phyloP scores from a whole-genome alignment of 2,329 filamentous ascomycete genomes.

The Microsporum audouinii region DNA sequence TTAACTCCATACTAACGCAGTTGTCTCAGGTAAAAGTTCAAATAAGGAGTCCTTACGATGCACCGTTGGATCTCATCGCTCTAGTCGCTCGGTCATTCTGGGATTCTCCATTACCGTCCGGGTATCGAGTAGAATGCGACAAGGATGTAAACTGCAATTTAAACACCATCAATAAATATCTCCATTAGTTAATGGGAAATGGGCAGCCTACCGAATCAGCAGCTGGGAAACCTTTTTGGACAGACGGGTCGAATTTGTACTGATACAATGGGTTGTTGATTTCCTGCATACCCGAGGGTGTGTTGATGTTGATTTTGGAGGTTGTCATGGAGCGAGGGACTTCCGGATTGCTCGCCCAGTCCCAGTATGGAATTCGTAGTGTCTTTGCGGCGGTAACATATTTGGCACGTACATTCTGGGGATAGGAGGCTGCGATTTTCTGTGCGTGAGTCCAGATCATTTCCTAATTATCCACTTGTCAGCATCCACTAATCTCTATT shows the following conservation, averaged over 20 bases:
- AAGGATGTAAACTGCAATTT: constrained; percentile 6
- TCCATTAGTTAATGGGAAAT: background rate
- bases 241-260: constrained; percentile 26
- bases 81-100: constrained; percentile 13
- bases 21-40: background rate
- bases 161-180: background rate
- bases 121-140: constrained; percentile 14
- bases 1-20: background rate
- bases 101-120: constrained; percentile 12
- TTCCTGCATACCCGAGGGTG: constrained; percentile 27
- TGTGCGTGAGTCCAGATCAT: constrained; percentile 30
- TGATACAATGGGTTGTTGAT: constrained; percentile 39
- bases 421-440: constrained; percentile 30
- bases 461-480: constrained; percentile 20
- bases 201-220: constrained; percentile 11
- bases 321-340: constrained; percentile 29
- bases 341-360: constrained; percentile 33
- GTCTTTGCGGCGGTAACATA: constrained; percentile 37
- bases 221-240: constrained; percentile 16
- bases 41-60: constrained; percentile 13
- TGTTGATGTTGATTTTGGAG: constrained; percentile 33
- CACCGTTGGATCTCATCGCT: constrained; percentile 15
- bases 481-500: background rate
- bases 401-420: constrained; percentile 35
- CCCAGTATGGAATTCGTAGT: constrained; percentile 41